Percentiles rank a stretch among this genome's conserved stretches.
These are phyloP conservation scores for Aspergillus mulundensis DNA, from an alignment of 495 filamentous ascomycete genomes.

Conservation along the genomic window DNA sequence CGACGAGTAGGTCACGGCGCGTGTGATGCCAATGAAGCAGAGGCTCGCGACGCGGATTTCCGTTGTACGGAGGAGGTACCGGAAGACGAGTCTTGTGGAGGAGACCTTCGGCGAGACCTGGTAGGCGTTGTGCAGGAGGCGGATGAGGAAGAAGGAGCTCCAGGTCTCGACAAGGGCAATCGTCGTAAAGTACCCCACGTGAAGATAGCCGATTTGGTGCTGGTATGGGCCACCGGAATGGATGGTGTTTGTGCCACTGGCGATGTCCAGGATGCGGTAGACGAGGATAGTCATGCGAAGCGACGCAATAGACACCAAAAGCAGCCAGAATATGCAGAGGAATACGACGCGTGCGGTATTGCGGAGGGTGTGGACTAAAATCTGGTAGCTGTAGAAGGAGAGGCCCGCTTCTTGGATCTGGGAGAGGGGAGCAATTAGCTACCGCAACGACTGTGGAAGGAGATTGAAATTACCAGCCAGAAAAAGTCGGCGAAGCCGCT, in stretches of 20 bases:
- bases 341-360: slow-evolving; percentile 18
- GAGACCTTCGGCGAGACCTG: slow-evolving; percentile 17
- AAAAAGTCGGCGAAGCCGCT: slow-evolving; percentile 28
- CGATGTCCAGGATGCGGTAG: slow-evolving; percentile 17
- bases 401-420: slow-evolving; percentile 37
- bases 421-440: not conserved
- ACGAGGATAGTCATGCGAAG: slow-evolving; percentile 26
- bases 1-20: slow-evolving; percentile 33
- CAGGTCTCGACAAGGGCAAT: slow-evolving; percentile 31
- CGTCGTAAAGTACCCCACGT: slow-evolving; percentile 31
- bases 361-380: slow-evolving; percentile 27
- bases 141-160: slow-evolving; percentile 30
- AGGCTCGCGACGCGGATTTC: slow-evolving; percentile 34
- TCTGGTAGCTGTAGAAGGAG: slow-evolving; percentile 37
- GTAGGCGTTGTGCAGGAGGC: slow-evolving; percentile 18
- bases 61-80: slow-evolving; percentile 30
- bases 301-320: slow-evolving; percentile 20
- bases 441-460: not conserved
- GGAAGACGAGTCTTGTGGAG: slow-evolving; percentile 20
- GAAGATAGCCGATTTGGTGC: slow-evolving; percentile 25
- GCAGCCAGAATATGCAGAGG: slow-evolving; percentile 27
- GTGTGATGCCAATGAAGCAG: slow-evolving; percentile 27
- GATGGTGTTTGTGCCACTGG: not conserved
- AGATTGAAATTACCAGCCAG: slow-evolving; percentile 24
- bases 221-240: slow-evolving; percentile 6